Conservation (phyloP, 108 stramenopile genomes). For the Conticribra guillardii region DNA sequence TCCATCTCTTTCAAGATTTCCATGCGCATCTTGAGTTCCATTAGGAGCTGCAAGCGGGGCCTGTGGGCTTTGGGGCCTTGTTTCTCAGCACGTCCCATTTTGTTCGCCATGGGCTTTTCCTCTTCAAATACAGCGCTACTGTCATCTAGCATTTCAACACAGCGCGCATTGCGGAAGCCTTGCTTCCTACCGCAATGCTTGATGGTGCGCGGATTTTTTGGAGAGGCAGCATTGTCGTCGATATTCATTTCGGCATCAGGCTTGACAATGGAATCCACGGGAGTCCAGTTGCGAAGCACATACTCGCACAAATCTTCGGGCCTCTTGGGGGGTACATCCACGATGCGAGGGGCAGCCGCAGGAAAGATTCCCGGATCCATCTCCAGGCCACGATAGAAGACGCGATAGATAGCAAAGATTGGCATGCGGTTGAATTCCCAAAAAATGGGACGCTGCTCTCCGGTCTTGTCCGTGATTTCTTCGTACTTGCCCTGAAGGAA, state of each 20-base stretch:
- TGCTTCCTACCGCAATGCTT: not conserved
- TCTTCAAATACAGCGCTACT: not conserved
- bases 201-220: not conserved
- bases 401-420: conserved; percentile 22
- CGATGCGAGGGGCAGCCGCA: not conserved
- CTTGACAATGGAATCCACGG: not conserved
- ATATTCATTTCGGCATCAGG: not conserved
- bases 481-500: not conserved
- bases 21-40: conserved; percentile 20
- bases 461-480: conserved; percentile 3
- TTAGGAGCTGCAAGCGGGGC: conserved; percentile 4
- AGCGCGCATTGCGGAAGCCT: no score
- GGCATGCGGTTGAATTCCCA: conserved; percentile 5
- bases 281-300: conserved; percentile 5
- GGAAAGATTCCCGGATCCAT: conserved; percentile 10
- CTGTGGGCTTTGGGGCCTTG: not conserved
- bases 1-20: conserved; percentile 1
- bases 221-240: not conserved
- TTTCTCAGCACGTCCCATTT: not conserved
- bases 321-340: conserved; percentile 4
- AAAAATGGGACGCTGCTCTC: not conserved
- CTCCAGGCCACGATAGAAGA: conserved; percentile 14
- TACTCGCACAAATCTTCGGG: conserved; percentile 12
- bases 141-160: no score
- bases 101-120: not conserved